Evolutionary conservation across 129 eudicot species (phyloP).

Genomic region (Helianthus tuberosus): DNA sequence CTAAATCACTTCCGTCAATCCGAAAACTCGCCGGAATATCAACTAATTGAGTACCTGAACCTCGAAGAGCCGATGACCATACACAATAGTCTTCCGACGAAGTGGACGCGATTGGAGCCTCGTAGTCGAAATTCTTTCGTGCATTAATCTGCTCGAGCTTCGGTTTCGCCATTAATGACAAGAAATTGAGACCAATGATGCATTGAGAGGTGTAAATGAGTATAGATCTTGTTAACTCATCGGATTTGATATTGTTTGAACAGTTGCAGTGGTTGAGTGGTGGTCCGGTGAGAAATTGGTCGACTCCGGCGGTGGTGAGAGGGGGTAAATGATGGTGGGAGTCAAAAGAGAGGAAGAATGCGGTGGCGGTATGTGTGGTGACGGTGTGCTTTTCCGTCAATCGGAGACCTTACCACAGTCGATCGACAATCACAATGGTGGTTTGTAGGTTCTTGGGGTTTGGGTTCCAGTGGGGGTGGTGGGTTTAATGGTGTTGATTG

Average conservation of each 20-base stretch:
- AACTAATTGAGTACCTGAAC: slow-evolving; percentile 58
- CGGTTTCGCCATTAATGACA: slow-evolving; percentile 37
- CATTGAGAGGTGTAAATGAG: slow-evolving; percentile 21
- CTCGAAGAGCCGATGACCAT: slow-evolving; percentile 28
- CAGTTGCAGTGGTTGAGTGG: too few relatives aligned
- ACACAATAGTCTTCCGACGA: slow-evolving; percentile 8
- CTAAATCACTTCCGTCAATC: slow-evolving; percentile 58
- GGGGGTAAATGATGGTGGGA: slow-evolving; percentile 13
- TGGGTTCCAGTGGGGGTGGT: too few relatives aligned
- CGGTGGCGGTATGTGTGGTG: slow-evolving; percentile 31
- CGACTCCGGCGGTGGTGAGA: slow-evolving; percentile 26
- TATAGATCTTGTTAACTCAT: too few relatives aligned
- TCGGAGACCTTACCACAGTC: too few relatives aligned
- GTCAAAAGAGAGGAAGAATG: slow-evolving; percentile 16
- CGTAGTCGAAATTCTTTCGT: too few relatives aligned
- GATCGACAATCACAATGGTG: too few relatives aligned
- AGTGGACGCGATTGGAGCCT: too few relatives aligned
- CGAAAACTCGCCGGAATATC: slow-evolving; percentile 62
- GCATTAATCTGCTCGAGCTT: slow-evolving; percentile 71
- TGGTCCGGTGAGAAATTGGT: too few relatives aligned
- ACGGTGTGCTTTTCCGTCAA: too few relatives aligned
- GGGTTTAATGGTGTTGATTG: too few relatives aligned
- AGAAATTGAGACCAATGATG: slow-evolving; percentile 29
- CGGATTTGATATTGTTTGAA: too few relatives aligned
- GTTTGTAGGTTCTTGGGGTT: too few relatives aligned